phyloP scores from a whole-genome alignment of 2,329 filamentous ascomycete genomes.

The Colletotrichum australisinense region DNA sequence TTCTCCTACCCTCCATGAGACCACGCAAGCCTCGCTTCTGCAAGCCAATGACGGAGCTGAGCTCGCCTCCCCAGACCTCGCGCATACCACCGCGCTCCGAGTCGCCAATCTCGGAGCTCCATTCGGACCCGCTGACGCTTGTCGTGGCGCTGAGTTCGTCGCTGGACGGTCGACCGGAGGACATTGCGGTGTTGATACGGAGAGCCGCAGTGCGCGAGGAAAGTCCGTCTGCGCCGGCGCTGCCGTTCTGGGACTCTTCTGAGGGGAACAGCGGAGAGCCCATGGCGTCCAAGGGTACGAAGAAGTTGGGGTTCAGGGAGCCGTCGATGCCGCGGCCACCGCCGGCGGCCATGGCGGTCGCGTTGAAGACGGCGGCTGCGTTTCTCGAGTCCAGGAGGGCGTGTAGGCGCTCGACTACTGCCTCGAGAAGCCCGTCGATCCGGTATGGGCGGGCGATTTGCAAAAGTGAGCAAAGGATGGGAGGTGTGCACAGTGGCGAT shows the following conservation, averaged over 20 bases:
- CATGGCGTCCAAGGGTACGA: constrained; percentile 60
- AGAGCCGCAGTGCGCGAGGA: constrained; percentile 52
- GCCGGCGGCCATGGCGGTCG: constrained; percentile 96
- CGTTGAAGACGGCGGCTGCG: constrained; percentile 97
- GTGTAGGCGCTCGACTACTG: constrained; percentile 91
- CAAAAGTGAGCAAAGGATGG: constrained; percentile 93
- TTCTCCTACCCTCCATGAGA: constrained; percentile 91
- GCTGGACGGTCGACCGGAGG: constrained; percentile 52
- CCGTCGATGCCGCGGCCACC: constrained; percentile 86
- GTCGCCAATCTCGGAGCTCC: constrained; percentile 65
- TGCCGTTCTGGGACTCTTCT: constrained; percentile 30
- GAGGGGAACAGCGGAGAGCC: constrained; percentile 40
- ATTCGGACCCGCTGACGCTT: constrained; percentile 66
- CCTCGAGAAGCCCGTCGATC: constrained; percentile 91
- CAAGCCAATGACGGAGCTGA: constrained; percentile 91
- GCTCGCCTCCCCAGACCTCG: constrained; percentile 83
- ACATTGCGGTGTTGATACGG: constrained; percentile 60
- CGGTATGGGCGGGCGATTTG: constrained; percentile 95
- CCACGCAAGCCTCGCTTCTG: constrained; percentile 94
- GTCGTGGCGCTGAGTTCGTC: constrained; percentile 62
- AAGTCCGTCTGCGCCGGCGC: constrained; percentile 45
- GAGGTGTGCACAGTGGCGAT: constrained; percentile 87
- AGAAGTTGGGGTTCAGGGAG: constrained; percentile 72
- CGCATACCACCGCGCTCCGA: constrained; percentile 59
- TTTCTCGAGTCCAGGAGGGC: constrained; percentile 91